phyloP scores from a whole-genome alignment of 2,329 filamentous ascomycete species.

The Alternaria longipes region DNA sequence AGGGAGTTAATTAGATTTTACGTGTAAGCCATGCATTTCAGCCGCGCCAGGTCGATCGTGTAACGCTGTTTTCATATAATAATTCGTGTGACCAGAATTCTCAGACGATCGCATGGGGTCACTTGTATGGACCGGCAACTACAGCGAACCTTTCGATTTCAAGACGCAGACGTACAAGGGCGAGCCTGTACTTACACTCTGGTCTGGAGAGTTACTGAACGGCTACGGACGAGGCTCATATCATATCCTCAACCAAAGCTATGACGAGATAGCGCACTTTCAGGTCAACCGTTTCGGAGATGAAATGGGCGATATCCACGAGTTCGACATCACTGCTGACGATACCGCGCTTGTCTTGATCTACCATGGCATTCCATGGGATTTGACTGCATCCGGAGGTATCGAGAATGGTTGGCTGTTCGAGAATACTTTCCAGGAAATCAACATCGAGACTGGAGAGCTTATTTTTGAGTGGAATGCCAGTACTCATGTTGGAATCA shows the following conservation, averaged over 20 bases:
- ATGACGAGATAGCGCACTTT: slow-evolving; percentile 28
- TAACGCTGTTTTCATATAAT: background rate
- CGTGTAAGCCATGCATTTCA: background rate
- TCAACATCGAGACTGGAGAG: slow-evolving; percentile 53
- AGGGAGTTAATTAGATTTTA: background rate
- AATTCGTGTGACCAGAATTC: slow-evolving; percentile 15
- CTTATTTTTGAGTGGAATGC: slow-evolving; percentile 55
- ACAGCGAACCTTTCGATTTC: slow-evolving; percentile 33
- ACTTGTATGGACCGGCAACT: slow-evolving; percentile 31
- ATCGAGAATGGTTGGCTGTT: slow-evolving; percentile 52
- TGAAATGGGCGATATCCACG: slow-evolving; percentile 52
- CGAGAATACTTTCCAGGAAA: slow-evolving; percentile 57
- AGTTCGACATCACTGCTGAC: slow-evolving; percentile 56
- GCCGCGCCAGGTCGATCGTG: background rate
- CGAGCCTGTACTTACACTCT: slow-evolving; percentile 33
- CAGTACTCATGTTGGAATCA: slow-evolving; percentile 44
- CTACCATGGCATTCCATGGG: slow-evolving; percentile 51
- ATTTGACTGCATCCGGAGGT: slow-evolving; percentile 52
- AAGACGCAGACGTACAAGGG: slow-evolving; percentile 32
- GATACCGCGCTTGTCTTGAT: slow-evolving; percentile 56
- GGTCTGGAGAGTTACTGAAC: slow-evolving; percentile 22
- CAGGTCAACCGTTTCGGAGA: slow-evolving; percentile 20
- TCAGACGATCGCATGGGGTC: slow-evolving; percentile 28
- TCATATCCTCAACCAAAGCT: slow-evolving; percentile 29
- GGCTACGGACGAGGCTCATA: slow-evolving; percentile 24